Evolutionary conservation across 805 yeast species (phyloP), one percentile per base, ranked within the genome.

Genomic region (Tetrapisispora phaffii): DNA sequence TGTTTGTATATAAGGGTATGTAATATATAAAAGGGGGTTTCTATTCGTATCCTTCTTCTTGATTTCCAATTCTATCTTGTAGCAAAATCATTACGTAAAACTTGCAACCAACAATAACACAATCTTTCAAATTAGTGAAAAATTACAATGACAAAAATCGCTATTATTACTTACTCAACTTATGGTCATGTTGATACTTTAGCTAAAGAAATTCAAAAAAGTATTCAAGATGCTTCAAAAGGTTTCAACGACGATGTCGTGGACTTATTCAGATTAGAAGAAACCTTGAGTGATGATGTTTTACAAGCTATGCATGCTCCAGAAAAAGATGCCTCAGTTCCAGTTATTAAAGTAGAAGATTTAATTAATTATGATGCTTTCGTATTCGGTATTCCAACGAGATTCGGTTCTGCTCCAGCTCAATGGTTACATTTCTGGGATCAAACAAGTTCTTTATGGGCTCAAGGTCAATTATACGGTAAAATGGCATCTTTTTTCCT

Each of bases 391-490:
- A 62, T 84, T 47, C 93, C 95, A 52, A 83, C 94, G 31, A 75
- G 94, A 65, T 85, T 60, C 62, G 94, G 94, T 54, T 74, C 71
- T 61, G 68, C 76, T 62, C 87, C 94, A 42, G 78, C 85, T 23
- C 95, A 85, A 67, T 79, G 82, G 76, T 73, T 76, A 53, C 63
- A 80, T 7, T 85, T 82, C 69, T 80, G 86, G 82, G 94, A 80
- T 59, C 65, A 72, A 39, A 83, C 93, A 32, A 93, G 93, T 48
- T 78, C 78, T 13, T 64, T 82, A 46, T 85, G 94, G 94, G 80
- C 82, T 44, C 47, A 62, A 34, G 89, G 90, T 53, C 76, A 77
- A 23, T 72, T 83, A 44, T 59, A 71, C 55, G 93, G 89, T 53
- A 85, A 85, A 68, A 76, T 79, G 47, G 87, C 79, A 16, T 89